These are phyloP conservation scores for Nannizzia gypsea DNA, from an alignment of 2,329 filamentous ascomycete species.

Conservation along the genomic window DNA sequence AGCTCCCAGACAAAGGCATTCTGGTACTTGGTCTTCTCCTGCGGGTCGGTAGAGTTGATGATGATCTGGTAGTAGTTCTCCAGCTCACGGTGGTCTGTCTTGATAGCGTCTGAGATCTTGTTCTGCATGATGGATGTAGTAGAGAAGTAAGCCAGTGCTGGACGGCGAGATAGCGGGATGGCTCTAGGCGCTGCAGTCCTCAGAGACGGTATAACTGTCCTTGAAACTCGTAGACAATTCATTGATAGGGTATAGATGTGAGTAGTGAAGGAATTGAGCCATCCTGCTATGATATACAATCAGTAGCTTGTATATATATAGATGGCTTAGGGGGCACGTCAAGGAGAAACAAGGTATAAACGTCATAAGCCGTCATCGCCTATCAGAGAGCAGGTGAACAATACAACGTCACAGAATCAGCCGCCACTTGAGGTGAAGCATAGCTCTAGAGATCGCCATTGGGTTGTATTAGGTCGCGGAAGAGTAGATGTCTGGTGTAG, in stretches of 20 bases:
- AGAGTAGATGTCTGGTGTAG: background rate
- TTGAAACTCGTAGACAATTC: background rate
- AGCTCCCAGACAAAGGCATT: conserved; percentile 43
- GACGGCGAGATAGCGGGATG: background rate
- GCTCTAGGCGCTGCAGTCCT: background rate
- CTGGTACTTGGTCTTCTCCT: conserved; percentile 33
- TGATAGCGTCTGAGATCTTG: conserved; percentile 26
- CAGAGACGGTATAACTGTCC: background rate
- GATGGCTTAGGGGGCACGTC: background rate
- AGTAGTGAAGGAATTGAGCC: background rate
- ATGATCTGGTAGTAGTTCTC: conserved; percentile 33
- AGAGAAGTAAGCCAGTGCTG: background rate
- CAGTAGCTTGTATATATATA: background rate
- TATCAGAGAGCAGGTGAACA: background rate
- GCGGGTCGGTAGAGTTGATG: conserved; percentile 26
- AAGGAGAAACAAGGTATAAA: background rate
- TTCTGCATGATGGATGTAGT: conserved; percentile 6
- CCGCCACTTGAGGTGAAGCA: too few species aligned
- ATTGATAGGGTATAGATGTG: background rate
- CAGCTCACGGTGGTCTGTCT: conserved; percentile 30
- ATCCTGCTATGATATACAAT: too few species aligned
- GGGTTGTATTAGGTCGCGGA: background rate
- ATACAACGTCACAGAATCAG: background rate
- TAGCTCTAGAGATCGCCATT: background rate
- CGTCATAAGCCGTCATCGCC: background rate